Base-by-base conservation (phyloP, 2,329 filamentous ascomycete species). In the Monosporascus sp. region DNA sequence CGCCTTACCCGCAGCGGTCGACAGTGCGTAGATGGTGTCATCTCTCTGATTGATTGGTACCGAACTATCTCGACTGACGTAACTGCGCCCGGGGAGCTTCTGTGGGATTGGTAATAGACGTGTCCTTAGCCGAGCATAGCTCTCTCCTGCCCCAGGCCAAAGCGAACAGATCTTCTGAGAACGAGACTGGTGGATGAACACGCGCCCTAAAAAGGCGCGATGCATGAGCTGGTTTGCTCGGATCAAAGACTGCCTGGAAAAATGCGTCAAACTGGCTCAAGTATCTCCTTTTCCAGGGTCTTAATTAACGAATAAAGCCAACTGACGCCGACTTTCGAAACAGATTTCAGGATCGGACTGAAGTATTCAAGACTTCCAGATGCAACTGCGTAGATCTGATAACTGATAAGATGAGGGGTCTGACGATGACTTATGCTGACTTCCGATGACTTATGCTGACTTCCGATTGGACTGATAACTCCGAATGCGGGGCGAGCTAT, bases 11-110 rank as follows among this genome's bases (percentile, higher is more conserved):
- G 87, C 77, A 0, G 90, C 91, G 0, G 92, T 95, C 0, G 93
- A 97, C 1, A 97, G 75, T 0, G 94, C 94, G 70, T 96, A 97
- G 51, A 99, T 96, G 1, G 93, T 97, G 53, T 82, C 78, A 63
- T 75, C 64, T 45, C 60, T 58, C 2, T 44, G 53, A 22, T 52
- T 49, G 26, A 54, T 41, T 20, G 49, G 49, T 37, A 43, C 40
- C 17, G 55, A 46, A 41, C 37, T 48, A 19, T 51, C 49, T 52
- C 51, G 50, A 19, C 51, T 31, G 27, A 44, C 37, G 41, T 52
- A 51, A 35, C 48, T 44, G 40, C n/a, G 51, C 31, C 35, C 5
- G 22, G 14, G 40, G 40, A 43, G 40, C 17, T 19, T 14, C 40
- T 24, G 40, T 6, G 40, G 38, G 38, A 8, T 20, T 41, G 17